Evolutionary conservation across 805 yeast species (phyloP), one percentile per base, ranked within the genome.

Genomic region (Wickerhamomyces ciferrii): DNA sequence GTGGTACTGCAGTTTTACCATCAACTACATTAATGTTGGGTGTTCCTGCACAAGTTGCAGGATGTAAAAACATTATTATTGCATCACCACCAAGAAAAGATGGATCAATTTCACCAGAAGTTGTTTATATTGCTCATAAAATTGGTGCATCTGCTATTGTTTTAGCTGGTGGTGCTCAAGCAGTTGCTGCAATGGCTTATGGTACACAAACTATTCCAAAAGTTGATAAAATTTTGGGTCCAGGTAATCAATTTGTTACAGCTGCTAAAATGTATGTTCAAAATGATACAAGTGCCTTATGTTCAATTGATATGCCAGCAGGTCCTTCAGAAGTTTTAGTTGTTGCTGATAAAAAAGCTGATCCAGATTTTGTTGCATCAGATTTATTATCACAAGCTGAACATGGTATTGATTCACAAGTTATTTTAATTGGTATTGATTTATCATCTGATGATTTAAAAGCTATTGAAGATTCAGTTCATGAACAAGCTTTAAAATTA

Each of bases 161-260:
- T 10, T 74, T 94, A 57, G 99, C 99, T 1, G 99, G 99, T 59
- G 99, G 99, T 61, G 99, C 99, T 4, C 99, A 94, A 73, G 99
- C 99, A 6, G 88, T 94, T 44, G 96, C 97, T 41, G 96, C 99
- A 5, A 81, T 94, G 96, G 99, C 99, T 2, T 94, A 94, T 65
- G 99, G 99, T 63, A 94, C 99, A 14, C 89, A 88, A 57, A 71
- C 87, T 34, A 84, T 94, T 43, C 86, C 96, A 44, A 94, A 94
- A 69, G 92, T 92, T 62, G 97, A 94, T 69, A 94, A 94, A 76
- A 91, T 94, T 51, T 76, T 94, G 66, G 99, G 99, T 42, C 99
- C 99, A 21, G 99, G 99, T 50, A 94, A 94, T 71, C 99, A 94
- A 71, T 94, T 94, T 65, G 99, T 94, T 44, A 94, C 99, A 18